Evolutionary conservation across 2,329 filamentous ascomycete genomes (phyloP).

Genomic region (Huntiella decipiens): DNA sequence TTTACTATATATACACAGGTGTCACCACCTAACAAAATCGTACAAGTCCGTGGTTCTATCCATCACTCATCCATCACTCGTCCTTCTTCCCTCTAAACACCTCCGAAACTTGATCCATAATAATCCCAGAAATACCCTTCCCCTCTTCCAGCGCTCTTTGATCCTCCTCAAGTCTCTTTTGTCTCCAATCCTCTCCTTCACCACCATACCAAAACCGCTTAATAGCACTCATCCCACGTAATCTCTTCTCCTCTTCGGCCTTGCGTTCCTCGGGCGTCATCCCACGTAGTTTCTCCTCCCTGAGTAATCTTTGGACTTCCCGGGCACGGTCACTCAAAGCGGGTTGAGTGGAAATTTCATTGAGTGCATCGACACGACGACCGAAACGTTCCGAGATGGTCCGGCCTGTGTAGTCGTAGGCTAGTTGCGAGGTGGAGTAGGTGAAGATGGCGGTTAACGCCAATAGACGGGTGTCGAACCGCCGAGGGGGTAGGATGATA

Average conservation of each 20-base stretch:
- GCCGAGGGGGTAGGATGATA: slow-evolving; percentile 32
- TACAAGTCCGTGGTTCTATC: background rate
- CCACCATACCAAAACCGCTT: slow-evolving; percentile 39
- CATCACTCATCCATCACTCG: background rate
- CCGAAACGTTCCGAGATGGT: slow-evolving; percentile 30
- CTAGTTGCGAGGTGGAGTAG: slow-evolving; percentile 35
- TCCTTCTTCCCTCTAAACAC: slow-evolving; percentile 23
- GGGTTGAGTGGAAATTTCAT: slow-evolving; percentile 17
- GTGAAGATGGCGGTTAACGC: slow-evolving; percentile 31
- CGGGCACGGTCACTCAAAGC: slow-evolving; percentile 38
- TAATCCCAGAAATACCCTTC: slow-evolving; percentile 36
- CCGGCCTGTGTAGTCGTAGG: slow-evolving; percentile 35
- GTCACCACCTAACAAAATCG: background rate
- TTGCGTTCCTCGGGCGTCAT: slow-evolving; percentile 17
- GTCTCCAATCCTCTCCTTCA: slow-evolving; percentile 34
- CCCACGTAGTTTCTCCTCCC: slow-evolving; percentile 24
- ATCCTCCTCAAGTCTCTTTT: slow-evolving; percentile 32
- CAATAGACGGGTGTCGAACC: slow-evolving; percentile 30
- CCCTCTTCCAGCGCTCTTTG: slow-evolving; percentile 34
- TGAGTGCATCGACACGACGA: slow-evolving; percentile 24
- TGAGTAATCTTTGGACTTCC: slow-evolving; percentile 27
- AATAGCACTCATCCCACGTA: slow-evolving; percentile 18
- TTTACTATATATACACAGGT: background rate
- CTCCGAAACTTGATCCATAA: slow-evolving; percentile 36
- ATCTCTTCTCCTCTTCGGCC: slow-evolving; percentile 17